Evolutionary conservation across 106 monocot species (phyloP).

Genomic region (Platanthera zijinensis): DNA sequence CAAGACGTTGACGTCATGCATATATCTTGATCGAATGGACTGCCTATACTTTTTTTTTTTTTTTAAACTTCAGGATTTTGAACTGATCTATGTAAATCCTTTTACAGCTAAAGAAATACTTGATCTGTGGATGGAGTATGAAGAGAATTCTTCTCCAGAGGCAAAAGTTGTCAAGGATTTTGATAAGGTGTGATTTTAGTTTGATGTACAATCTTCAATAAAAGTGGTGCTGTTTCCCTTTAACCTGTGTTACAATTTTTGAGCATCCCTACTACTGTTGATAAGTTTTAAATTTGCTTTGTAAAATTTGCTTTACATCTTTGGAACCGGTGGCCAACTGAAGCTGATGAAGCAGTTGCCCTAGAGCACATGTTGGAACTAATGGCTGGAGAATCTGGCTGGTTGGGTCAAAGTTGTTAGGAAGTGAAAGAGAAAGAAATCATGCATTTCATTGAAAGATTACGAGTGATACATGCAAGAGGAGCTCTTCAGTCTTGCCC

Average conservation of each 20-base stretch:
- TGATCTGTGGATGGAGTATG: slow-evolving; percentile 93
- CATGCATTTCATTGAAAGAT: too few relatives aligned
- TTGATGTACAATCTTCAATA: neutral
- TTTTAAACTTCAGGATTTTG: neutral
- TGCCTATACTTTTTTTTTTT: neutral
- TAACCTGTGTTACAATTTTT: neutral
- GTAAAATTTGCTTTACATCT: neutral
- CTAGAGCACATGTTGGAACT: too few relatives aligned
- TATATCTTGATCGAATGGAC: neutral
- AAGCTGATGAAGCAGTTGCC: too few relatives aligned
- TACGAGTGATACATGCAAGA: too few relatives aligned
- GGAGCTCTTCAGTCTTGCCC: too few relatives aligned
- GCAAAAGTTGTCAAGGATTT: slow-evolving; percentile 97
- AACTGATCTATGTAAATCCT: neutral
- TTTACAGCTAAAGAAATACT: slow-evolving; percentile 76
- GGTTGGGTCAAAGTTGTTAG: too few relatives aligned
- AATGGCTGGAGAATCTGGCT: too few relatives aligned
- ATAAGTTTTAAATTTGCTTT: neutral
- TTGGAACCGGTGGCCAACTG: neutral
- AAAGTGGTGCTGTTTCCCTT: neutral
- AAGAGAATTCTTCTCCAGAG: slow-evolving; percentile 82
- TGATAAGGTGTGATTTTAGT: slow-evolving; percentile 65
- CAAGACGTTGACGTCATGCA: neutral
- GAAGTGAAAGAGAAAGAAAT: too few relatives aligned
- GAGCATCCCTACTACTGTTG: neutral